Base-by-base conservation (phyloP, 495 filamentous ascomycete species). In the Chaetomidium leptoderma region DNA sequence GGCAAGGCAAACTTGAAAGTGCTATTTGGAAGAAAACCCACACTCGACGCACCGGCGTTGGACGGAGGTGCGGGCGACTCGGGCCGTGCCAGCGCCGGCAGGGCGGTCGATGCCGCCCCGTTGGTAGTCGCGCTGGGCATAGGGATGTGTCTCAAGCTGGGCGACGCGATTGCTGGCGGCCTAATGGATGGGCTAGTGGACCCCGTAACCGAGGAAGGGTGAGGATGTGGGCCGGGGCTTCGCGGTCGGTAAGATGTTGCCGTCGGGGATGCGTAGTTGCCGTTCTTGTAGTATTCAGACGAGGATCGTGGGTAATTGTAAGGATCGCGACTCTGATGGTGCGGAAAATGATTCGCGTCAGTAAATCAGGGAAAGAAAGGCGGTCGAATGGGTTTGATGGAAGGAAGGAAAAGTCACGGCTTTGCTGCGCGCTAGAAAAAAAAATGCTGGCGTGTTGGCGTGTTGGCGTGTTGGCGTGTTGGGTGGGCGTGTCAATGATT, bases 241-340 rank as follows among this genome's bases (percentile, higher is more conserved):
- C 79, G 78, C 37, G 84, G 75, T 23, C 74, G 67, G 69, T 84
- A 71, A 66, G 75, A 65, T 66, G 81, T 55, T 72, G 80, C 59
- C 67, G 82, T 73, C 69, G 84, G 67, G 66, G 85, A 74, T 66
- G 81, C 75, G 64, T 84, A 85, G 55, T 74, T 75, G 4, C 58
- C 61, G 61, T 43, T 83, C 75, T 83, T 84, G 71, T 79, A 83
- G 59, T 81, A 79, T 63, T 77, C 72, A 26, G 59, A 57, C 26
- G 74, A 68, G 6, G 71, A 55, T 53, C 71, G 72, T 29, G 75
- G 66, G 62, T 79, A 77, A 61, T 67, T 67, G 72, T 79, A 81
- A 0, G 75, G 68, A 60, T 81, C 79, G 61, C 76, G 80, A 60
- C 70, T 70, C 76, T 83, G 81, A 44, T 45, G 54, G 47, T 26